phyloP scores from a whole-genome alignment of 1,139 yeast genomes.

The Nakaseomyces kungkrabaensis region DNA sequence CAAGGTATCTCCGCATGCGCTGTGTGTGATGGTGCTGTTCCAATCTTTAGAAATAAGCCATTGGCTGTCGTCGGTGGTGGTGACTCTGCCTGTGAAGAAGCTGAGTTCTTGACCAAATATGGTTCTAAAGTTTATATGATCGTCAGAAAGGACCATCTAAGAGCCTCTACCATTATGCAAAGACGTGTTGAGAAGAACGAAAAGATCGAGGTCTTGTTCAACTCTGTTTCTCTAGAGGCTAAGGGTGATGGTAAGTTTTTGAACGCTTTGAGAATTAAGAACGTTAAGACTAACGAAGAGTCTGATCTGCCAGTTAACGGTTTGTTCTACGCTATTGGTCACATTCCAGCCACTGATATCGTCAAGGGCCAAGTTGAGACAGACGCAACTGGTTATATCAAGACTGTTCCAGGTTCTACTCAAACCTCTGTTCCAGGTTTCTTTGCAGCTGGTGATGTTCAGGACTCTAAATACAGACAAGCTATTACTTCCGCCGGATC shows the following conservation, averaged over 20 bases:
- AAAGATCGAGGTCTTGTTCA: conserved; percentile 82
- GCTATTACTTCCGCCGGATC: conserved; percentile 99
- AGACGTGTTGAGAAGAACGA: conserved; percentile 77
- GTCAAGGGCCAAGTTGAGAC: conserved; percentile 70
- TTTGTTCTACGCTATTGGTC: conserved; percentile 95
- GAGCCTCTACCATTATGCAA: conserved; percentile 96
- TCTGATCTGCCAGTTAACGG: conserved; percentile 75
- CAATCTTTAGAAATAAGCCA: conserved; percentile 95
- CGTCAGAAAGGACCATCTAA: conserved; percentile 85
- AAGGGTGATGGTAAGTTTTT: conserved; percentile 84
- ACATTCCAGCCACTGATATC: conserved; percentile 84
- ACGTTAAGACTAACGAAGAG: conserved; percentile 62
- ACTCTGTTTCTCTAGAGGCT: conserved; percentile 79
- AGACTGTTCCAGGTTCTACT: conserved; percentile 82
- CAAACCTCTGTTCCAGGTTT: conserved; percentile 84
- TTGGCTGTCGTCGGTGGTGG: conserved; percentile 98
- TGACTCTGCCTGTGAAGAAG: conserved; percentile 99
- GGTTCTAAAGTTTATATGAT: conserved; percentile 89
- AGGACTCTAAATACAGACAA: conserved; percentile 93
- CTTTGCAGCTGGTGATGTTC: conserved; percentile 98
- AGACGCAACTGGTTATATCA: conserved; percentile 80
- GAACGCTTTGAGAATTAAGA: conserved; percentile 48
- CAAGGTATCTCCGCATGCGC: conserved; percentile 99
- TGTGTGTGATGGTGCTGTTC: conserved; percentile 98
- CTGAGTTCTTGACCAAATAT: conserved; percentile 88